These are phyloP conservation scores for Immersiella caudata DNA, from an alignment of 495 filamentous ascomycete species.

Conservation along the genomic window DNA sequence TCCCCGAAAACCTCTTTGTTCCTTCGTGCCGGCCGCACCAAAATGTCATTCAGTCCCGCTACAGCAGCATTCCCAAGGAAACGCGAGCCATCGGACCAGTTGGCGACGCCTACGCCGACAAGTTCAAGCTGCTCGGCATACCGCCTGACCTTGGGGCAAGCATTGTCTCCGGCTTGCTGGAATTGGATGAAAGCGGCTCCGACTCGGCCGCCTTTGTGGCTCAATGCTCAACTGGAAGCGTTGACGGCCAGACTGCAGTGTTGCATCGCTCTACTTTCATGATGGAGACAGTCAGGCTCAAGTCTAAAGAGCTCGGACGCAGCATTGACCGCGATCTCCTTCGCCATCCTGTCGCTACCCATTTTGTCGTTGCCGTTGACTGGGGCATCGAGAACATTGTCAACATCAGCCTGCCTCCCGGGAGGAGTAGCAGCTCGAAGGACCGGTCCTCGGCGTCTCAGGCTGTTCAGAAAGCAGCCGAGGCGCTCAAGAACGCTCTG, in stretches of 20 bases:
- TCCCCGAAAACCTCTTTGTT: background rate
- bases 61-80: background rate
- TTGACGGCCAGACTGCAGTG: background rate
- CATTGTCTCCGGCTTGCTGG: conserved; percentile 8
- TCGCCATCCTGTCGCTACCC: background rate
- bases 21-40: background rate
- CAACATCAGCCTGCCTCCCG: background rate
- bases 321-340: background rate
- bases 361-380: background rate
- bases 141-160: conserved; percentile 4
- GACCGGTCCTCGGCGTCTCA: background rate
- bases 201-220: background rate
- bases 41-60: background rate
- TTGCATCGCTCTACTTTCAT: background rate
- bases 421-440: background rate
- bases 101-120: conserved; percentile 6
- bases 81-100: background rate
- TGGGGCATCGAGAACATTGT: conserved; percentile 12
- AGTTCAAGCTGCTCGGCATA: conserved; percentile 6
- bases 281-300: background rate
- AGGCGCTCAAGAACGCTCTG: background rate
- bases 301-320: background rate
- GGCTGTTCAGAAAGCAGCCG: background rate
- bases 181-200: background rate
- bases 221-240: no score